Conservation (phyloP, 192 early-diverging fungal species). For the Pecoramyces ruminantium region DNA sequence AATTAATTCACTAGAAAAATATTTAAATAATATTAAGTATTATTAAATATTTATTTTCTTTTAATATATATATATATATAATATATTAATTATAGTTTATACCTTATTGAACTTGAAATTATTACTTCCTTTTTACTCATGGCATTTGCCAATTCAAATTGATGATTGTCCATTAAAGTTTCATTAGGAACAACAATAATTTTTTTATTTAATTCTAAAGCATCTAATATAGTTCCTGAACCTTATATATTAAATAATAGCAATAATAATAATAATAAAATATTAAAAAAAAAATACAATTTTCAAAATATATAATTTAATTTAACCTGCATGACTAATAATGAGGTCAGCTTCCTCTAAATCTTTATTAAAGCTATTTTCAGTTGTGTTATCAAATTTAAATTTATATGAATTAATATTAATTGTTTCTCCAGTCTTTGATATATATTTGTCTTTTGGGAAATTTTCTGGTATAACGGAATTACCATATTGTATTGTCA, state of each 20-base stretch:
- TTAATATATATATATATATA: neutral
- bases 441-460: neutral
- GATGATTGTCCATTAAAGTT: conserved; percentile 72
- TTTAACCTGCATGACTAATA: neutral
- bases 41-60: neutral
- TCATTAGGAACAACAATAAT: conserved; percentile 59
- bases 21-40: too few species aligned
- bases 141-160: conserved; percentile 58
- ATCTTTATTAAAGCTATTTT: neutral
- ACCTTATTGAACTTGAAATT: conserved; percentile 31
- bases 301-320: too few species aligned
- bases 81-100: conserved; percentile 50
- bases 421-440: neutral
- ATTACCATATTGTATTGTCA: neutral
- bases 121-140: conserved; percentile 23
- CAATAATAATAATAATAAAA: too few species aligned
- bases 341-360: neutral
- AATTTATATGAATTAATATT: neutral
- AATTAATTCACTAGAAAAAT: neutral
- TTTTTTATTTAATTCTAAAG: conserved; percentile 37
- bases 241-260: neutral
- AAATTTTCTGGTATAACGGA: neutral
- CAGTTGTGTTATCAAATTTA: neutral
- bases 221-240: conserved; percentile 4
- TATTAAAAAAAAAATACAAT: too few species aligned